A percentile compares a stretch with the other conserved stretches of the same genome.
phyloP scores from a whole-genome alignment of 2,329 filamentous ascomycete species.

The Graphiopsis chlorocephala region DNA sequence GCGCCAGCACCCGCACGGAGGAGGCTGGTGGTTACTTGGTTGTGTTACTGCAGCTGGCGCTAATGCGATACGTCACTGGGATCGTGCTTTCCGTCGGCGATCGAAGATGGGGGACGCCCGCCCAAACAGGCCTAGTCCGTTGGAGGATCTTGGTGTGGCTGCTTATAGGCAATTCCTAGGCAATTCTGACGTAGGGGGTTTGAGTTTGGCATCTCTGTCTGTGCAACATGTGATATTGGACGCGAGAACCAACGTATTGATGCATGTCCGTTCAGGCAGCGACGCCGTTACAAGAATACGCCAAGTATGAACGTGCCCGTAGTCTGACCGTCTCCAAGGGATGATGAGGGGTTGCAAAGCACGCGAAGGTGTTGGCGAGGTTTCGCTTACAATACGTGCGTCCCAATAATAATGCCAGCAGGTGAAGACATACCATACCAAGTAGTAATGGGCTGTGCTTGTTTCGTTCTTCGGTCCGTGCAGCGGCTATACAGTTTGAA shows the following conservation, averaged over 20 bases:
- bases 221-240: conserved; percentile 2
- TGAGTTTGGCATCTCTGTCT: background rate
- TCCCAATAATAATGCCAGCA: background rate
- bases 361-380: background rate
- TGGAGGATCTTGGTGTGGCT: conserved; percentile 8
- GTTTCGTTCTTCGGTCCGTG: background rate
- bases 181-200: conserved; percentile 1
- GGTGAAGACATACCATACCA: background rate
- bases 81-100: conserved; percentile 7
- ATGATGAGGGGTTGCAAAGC: background rate
- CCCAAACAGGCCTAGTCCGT: background rate
- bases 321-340: background rate
- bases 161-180: conserved; percentile 1
- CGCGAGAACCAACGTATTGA: background rate
- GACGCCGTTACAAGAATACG: background rate
- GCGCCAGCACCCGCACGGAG: background rate
- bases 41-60: conserved; percentile 1
- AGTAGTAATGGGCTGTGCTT: background rate
- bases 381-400: background rate
- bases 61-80: conserved; percentile 1
- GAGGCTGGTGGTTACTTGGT: conserved; percentile 11
- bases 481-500: background rate
- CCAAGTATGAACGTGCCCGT: background rate
- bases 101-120: conserved; percentile 6
- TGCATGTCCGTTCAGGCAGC: background rate